phyloP scores from a whole-genome alignment of 495 filamentous ascomycete genomes.

The Xylona heveae region DNA sequence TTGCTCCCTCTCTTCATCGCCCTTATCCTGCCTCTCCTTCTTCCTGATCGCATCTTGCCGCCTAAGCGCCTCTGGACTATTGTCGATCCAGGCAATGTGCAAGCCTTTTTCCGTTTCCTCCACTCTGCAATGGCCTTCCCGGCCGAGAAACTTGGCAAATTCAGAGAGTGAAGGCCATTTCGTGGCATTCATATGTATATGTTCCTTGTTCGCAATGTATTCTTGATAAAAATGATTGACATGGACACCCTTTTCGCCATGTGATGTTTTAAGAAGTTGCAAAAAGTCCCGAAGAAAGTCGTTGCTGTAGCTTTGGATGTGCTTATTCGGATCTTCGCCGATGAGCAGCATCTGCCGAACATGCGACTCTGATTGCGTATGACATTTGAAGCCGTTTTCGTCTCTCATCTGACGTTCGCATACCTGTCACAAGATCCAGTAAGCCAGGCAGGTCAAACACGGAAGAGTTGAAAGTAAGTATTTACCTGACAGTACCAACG shows the following conservation, averaged over 20 bases:
- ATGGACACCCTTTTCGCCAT: slow-evolving; percentile 69
- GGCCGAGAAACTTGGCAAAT: slow-evolving; percentile 64
- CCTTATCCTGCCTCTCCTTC: slow-evolving; percentile 69
- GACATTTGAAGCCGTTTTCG: slow-evolving; percentile 36
- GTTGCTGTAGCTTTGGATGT: slow-evolving; percentile 51
- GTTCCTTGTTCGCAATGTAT: slow-evolving; percentile 59
- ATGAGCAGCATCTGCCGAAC: slow-evolving; percentile 70
- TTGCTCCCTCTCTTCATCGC: slow-evolving; percentile 78
- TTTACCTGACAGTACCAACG: slow-evolving; percentile 60
- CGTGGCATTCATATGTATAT: slow-evolving; percentile 87
- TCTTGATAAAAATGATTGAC: slow-evolving; percentile 89
- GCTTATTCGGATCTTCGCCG: slow-evolving; percentile 61
- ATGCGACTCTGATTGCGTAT: slow-evolving; percentile 62
- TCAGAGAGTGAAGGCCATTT: slow-evolving; percentile 69
- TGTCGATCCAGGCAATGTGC: slow-evolving; percentile 78
- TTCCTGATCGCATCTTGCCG: slow-evolving; percentile 58
- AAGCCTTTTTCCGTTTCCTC: slow-evolving; percentile 81
- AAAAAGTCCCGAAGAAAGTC: slow-evolving; percentile 72
- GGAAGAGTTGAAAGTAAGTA: neutral
- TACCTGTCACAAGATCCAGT: slow-evolving; percentile 10
- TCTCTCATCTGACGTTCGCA: slow-evolving; percentile 28
- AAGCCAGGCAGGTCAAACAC: neutral
- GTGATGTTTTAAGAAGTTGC: slow-evolving; percentile 46
- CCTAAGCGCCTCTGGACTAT: slow-evolving; percentile 60
- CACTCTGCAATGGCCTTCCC: slow-evolving; percentile 67